Percentiles rank a stretch among this genome's conserved stretches.
These are phyloP conservation scores for Podaxis mareebaensis DNA, from an alignment of 768 basidiomycete genomes.

Conservation along the genomic window DNA sequence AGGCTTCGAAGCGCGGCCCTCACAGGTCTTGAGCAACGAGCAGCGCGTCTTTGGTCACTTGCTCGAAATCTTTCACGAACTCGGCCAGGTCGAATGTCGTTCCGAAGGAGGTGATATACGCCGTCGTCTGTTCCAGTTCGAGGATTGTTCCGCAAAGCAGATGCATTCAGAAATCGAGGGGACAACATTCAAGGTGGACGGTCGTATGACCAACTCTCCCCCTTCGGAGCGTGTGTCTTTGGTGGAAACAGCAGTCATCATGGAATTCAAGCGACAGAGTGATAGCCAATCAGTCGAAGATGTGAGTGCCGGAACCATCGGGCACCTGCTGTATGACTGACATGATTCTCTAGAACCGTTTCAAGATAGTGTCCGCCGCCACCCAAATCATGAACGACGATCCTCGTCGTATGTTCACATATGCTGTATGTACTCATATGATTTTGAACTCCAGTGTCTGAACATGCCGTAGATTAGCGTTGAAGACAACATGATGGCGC, in stretches of 20 bases:
- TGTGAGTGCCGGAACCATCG: not conserved
- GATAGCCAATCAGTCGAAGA: not conserved
- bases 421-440: not conserved
- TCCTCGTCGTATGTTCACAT: not conserved
- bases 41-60: not conserved
- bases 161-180: not conserved
- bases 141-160: not conserved
- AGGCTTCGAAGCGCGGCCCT: not conserved
- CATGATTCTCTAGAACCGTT: not conserved
- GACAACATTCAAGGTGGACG: not conserved
- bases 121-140: too few relatives aligned
- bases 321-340: not conserved
- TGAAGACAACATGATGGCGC: constrained; percentile 1
- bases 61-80: not conserved
- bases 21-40: not conserved
- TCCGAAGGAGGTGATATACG: not conserved
- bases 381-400: not conserved
- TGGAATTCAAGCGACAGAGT: not conserved
- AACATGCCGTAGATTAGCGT: not conserved
- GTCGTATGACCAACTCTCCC: not conserved
- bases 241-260: not conserved
- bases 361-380: not conserved
- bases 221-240: not conserved
- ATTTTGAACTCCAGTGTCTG: not conserved
- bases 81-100: not conserved